Evolutionary conservation across 495 filamentous ascomycete species (phyloP).

Genomic region (Neurospora africana): DNA sequence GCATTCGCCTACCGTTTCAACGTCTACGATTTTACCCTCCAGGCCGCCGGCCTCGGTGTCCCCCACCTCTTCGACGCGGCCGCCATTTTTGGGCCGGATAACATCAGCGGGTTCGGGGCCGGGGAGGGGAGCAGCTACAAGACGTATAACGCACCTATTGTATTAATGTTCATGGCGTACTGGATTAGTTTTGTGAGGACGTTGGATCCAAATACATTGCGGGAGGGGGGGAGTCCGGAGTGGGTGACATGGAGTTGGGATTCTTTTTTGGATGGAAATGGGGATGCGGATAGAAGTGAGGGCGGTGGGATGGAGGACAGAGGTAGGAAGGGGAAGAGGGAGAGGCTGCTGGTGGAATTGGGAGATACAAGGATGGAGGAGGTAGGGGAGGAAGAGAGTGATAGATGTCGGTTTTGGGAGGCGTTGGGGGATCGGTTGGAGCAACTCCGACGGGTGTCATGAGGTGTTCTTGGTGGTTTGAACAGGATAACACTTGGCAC

Average conservation of each 20-base stretch:
- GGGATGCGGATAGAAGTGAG: neutral
- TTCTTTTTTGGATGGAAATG: neutral
- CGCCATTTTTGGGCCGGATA: conserved; percentile 36
- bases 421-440: conserved; percentile 24
- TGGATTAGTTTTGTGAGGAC: conserved; percentile 31
- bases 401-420: conserved; percentile 21
- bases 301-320: conserved; percentile 3
- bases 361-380: conserved; percentile 22
- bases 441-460: neutral
- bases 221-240: conserved; percentile 12
- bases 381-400: neutral
- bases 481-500: neutral
- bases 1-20: conserved; percentile 19
- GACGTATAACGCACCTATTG: conserved; percentile 24
- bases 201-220: conserved; percentile 25
- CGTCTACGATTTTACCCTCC: conserved; percentile 15
- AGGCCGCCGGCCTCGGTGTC: conserved; percentile 7
- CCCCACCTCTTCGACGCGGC: conserved; percentile 26
- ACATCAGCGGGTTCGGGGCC: conserved; percentile 2
- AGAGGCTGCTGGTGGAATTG: conserved; percentile 7
- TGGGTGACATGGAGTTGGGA: conserved; percentile 24
- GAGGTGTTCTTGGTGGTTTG: conserved; percentile 17
- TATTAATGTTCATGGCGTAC: conserved; percentile 30
- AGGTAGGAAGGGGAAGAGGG: conserved; percentile 24
- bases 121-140: conserved; percentile 18